phyloP scores from a whole-genome alignment of 1,139 yeast species.

The Williopsis jadinii region DNA sequence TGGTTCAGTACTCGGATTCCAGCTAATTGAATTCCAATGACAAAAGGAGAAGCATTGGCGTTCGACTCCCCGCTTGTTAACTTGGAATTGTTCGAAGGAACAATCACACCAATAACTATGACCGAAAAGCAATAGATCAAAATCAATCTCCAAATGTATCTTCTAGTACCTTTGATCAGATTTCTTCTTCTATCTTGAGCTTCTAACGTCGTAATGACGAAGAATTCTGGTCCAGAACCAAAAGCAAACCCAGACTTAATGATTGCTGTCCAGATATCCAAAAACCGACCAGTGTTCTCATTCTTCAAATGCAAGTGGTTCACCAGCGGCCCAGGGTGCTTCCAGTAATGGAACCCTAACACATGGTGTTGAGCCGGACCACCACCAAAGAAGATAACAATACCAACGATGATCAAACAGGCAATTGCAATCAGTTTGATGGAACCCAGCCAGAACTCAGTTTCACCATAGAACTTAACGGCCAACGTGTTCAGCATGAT shows the following conservation, averaged over 20 bases:
- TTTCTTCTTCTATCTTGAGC: constrained; percentile 41
- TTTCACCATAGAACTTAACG: constrained; percentile 45
- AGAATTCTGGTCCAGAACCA: constrained; percentile 41
- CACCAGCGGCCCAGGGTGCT: constrained; percentile 47
- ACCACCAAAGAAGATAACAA: constrained; percentile 50
- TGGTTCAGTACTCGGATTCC: constrained; percentile 43
- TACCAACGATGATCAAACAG: constrained; percentile 42
- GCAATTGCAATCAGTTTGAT: constrained; percentile 39
- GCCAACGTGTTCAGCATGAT: constrained; percentile 36
- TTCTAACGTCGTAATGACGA: constrained; percentile 42
- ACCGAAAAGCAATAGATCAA: constrained; percentile 38
- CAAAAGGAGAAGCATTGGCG: constrained; percentile 48
- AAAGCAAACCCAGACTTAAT: constrained; percentile 33
- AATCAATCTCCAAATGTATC: constrained; percentile 39
- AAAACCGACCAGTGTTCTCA: constrained; percentile 46
- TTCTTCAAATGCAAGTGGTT: constrained; percentile 36
- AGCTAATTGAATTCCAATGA: constrained; percentile 40
- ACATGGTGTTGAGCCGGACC: constrained; percentile 52
- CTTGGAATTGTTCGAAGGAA: constrained; percentile 35
- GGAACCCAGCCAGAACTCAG: constrained; percentile 40
- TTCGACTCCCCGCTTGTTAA: constrained; percentile 37
- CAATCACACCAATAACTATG: constrained; percentile 39
- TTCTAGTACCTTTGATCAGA: constrained; percentile 39
- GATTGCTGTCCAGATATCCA: constrained; percentile 37
- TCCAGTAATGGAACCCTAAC: constrained; percentile 55